A percentile compares a stretch with the other conserved stretches of the same genome.
These are phyloP conservation scores for Xylaria sp. DNA, from an alignment of 2,329 filamentous ascomycete genomes.

Conservation along the genomic window DNA sequence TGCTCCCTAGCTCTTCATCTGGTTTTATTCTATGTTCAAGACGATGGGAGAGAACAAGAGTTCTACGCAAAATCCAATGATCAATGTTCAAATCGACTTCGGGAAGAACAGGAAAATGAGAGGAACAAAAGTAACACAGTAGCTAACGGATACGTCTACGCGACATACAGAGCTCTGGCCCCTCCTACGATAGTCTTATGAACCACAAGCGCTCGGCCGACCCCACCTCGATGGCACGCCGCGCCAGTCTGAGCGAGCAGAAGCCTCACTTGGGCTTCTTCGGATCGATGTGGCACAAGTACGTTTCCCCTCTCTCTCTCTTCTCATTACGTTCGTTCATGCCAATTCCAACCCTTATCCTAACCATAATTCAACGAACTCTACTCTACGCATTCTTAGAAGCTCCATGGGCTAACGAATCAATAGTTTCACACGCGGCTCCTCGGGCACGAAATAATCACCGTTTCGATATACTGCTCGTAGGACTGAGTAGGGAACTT, in stretches of 20 bases:
- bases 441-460: conserved; percentile 45
- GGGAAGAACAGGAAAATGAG: neutral
- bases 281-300: conserved; percentile 69
- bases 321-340: neutral
- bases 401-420: neutral
- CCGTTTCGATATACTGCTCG: neutral
- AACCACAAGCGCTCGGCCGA: conserved; percentile 62
- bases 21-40: neutral
- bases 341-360: neutral
- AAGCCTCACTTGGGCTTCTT: conserved; percentile 61
- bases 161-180: conserved; percentile 56
- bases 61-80: neutral
- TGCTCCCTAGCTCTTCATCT: neutral
- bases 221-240: conserved; percentile 57
- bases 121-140: neutral
- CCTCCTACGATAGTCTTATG: conserved; percentile 64
- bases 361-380: no score
- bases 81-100: neutral
- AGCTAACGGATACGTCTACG: neutral
- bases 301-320: conserved; percentile 42
- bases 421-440: conserved; percentile 48
- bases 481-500: neutral
- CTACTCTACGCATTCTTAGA: neutral
- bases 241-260: conserved; percentile 67
- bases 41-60: neutral